These are phyloP conservation scores for Hanseniaspora clermontiae DNA, from an alignment of 805 yeast species.

Conservation along the genomic window DNA sequence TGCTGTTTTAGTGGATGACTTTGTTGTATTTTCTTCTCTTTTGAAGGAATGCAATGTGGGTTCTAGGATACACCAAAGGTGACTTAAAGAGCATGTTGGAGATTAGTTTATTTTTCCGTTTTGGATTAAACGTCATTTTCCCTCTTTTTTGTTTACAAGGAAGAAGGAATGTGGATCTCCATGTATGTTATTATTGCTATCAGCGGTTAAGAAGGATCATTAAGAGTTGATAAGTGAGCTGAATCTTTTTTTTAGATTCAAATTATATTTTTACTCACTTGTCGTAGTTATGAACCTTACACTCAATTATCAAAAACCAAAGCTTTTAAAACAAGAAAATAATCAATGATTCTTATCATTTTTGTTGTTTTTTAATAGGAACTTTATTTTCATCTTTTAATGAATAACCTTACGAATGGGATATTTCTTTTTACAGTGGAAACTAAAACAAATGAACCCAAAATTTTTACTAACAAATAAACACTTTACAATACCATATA, in stretches of 20 bases:
- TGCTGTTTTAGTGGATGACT: conserved; percentile 27
- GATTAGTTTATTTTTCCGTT: conserved; percentile 24
- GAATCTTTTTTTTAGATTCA: conserved; percentile 15
- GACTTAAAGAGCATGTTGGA: conserved; percentile 28
- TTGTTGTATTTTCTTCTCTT: conserved; percentile 2
- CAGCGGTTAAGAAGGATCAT: conserved; percentile 40
- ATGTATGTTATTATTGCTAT: conserved; percentile 21
- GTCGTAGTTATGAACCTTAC: conserved; percentile 90
- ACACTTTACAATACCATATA: conserved; percentile 27
- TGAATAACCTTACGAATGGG: conserved; percentile 14
- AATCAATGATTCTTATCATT: not conserved
- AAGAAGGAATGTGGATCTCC: conserved; percentile 17
- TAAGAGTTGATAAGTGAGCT: conserved; percentile 61
- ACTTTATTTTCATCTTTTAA: conserved; percentile 5
- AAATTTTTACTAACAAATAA: conserved; percentile 16
- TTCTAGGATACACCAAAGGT: conserved; percentile 23
- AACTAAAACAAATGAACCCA: not conserved
- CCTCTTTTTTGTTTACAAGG: not conserved
- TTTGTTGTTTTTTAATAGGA: too few species aligned
- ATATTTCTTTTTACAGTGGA: conserved; percentile 7
- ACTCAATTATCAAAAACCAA: conserved; percentile 21
- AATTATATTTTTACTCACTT: conserved; percentile 17
- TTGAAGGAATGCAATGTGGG: not conserved
- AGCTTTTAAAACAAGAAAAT: not conserved
- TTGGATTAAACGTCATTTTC: conserved; percentile 29